phyloP scores from a whole-genome alignment of 1,284 basidiomycete genomes.

The Phaffia rhodozyma region DNA sequence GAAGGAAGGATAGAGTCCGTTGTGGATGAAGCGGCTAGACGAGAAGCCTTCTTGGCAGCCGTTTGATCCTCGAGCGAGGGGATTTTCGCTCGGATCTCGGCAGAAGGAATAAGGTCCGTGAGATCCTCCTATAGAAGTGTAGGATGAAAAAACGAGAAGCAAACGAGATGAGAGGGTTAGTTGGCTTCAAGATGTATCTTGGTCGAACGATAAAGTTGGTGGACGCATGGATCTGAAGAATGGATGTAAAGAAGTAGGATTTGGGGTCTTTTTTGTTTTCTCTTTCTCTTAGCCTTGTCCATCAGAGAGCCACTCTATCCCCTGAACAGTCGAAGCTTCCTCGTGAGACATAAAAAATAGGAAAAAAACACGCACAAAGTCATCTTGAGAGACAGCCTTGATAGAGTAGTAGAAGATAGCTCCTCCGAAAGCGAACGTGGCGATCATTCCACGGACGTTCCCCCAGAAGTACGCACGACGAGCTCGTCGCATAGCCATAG shows the following conservation, averaged over 20 bases:
- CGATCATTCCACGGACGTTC: conserved; percentile 15
- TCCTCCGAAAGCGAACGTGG: conserved; percentile 62
- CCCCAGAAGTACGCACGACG: conserved; percentile 13
- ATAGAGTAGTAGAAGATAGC: conserved; percentile 88
- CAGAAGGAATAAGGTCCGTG: conserved; percentile 11
- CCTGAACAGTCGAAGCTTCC: neutral
- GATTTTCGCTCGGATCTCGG: neutral
- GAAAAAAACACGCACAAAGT: conserved; percentile 45
- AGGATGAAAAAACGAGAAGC: neutral
- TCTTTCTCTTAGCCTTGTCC: no score
- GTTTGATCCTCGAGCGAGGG: conserved; percentile 13
- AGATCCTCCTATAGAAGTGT: conserved; percentile 7
- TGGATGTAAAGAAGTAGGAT: neutral
- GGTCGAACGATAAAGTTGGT: no score
- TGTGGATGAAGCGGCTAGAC: neutral
- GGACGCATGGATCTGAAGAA: no score
- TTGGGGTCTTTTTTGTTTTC: neutral
- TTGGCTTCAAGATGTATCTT: no score
- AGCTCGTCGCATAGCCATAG: conserved; percentile 13
- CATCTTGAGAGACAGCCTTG: conserved; percentile 81
- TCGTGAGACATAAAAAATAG: neutral
- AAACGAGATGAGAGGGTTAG: neutral
- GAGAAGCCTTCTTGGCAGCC: neutral
- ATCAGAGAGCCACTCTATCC: no score
- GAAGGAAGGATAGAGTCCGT: neutral